A percentile compares a stretch with the other conserved stretches of the same genome.
Evolutionary conservation across 2,329 filamentous ascomycete genomes (phyloP).

Genomic region (Claviceps monticola): DNA sequence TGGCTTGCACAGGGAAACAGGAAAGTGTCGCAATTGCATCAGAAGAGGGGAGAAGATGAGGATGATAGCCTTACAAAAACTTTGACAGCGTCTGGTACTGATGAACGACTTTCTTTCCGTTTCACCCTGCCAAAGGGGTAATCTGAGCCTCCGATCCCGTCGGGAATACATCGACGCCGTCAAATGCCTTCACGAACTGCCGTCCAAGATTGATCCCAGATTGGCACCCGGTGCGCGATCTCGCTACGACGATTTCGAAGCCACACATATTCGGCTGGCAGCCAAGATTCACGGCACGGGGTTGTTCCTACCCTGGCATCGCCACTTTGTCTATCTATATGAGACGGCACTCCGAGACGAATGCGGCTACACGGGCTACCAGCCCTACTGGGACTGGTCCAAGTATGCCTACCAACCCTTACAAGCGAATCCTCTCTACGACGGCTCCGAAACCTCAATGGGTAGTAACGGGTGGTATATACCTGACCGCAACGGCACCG

Average conservation of each 20-base stretch:
- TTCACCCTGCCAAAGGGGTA: not conserved
- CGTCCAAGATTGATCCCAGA: not conserved
- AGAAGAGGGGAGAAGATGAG: no score
- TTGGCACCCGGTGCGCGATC: conserved; percentile 1
- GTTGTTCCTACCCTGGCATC: conserved; percentile 21
- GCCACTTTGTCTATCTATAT: conserved; percentile 24
- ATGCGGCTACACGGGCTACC: conserved; percentile 21
- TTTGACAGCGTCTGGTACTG: no score
- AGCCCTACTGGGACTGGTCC: conserved; percentile 5
- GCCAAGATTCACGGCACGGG: not conserved
- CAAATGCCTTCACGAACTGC: not conserved
- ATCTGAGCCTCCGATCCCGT: not conserved
- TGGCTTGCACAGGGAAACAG: no score
- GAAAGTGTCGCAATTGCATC: no score
- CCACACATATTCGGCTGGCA: not conserved
- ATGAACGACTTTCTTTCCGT: no score
- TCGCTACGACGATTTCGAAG: conserved; percentile 5
- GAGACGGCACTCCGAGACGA: conserved; percentile 26
- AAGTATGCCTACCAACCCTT: not conserved
- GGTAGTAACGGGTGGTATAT: conserved; percentile 1
- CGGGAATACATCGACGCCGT: not conserved
- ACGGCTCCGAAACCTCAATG: conserved; percentile 2
- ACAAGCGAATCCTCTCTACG: not conserved
- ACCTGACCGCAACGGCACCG: not conserved
- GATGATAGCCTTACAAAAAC: no score